Evolutionary conservation across 116 monocot species (phyloP).

Genomic region (Iris pallida): DNA sequence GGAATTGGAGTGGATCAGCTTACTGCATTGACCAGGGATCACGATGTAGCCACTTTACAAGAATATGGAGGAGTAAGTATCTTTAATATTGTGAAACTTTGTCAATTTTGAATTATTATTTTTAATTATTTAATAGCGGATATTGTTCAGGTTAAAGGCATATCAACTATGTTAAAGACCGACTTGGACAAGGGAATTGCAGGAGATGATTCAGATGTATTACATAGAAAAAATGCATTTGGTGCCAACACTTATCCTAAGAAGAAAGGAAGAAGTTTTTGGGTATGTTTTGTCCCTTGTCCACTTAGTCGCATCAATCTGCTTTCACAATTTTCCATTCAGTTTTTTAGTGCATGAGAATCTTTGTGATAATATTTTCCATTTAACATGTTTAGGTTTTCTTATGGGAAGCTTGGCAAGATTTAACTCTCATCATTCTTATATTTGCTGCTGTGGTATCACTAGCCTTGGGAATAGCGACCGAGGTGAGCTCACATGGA

Average conservation of each 20-base stretch:
- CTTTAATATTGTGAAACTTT: not conserved
- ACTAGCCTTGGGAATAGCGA: slow-evolving; percentile 53
- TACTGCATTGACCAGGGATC: slow-evolving; percentile 74
- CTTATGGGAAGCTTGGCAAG: slow-evolving; percentile 67
- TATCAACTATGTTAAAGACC: slow-evolving; percentile 62
- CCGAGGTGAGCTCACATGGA: slow-evolving; percentile 33
- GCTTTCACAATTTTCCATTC: not conserved
- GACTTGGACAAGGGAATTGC: slow-evolving; percentile 67
- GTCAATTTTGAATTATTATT: not conserved
- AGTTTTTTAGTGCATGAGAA: not conserved
- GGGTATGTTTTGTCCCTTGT: slow-evolving; percentile 31
- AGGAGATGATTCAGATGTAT: slow-evolving; percentile 65
- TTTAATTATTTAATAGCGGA: slow-evolving; percentile 1
- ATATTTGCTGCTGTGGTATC: slow-evolving; percentile 61
- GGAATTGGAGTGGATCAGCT: slow-evolving; percentile 65
- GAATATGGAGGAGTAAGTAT: slow-evolving; percentile 79
- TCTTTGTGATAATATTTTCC: not conserved
- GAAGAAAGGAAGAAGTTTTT: slow-evolving; percentile 49
- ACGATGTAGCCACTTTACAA: slow-evolving; percentile 60
- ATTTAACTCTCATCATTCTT: slow-evolving; percentile 58
- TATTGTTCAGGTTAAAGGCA: slow-evolving; percentile 56
- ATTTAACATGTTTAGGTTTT: slow-evolving; percentile 27
- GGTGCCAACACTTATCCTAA: slow-evolving; percentile 61
- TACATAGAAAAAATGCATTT: slow-evolving; percentile 33
- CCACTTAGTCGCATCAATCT: not conserved